phyloP scores from a whole-genome alignment of 2,329 filamentous ascomycete species.

The Colletotrichum kahawae region DNA sequence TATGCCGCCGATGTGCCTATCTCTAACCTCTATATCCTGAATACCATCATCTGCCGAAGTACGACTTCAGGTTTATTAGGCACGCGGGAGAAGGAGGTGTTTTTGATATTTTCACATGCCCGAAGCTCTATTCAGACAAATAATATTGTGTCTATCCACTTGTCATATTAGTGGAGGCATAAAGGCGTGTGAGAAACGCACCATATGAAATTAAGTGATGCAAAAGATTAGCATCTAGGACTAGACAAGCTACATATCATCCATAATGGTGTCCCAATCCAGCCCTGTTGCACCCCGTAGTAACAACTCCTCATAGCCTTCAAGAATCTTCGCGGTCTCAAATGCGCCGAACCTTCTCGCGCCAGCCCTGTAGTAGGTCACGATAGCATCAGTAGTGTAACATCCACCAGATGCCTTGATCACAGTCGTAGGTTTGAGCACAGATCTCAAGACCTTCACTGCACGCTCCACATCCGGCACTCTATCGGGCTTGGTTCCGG shows the following conservation, averaged over 20 bases:
- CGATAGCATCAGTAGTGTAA: not conserved
- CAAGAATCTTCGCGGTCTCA: not conserved
- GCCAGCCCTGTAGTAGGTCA: not conserved
- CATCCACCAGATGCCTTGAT: not conserved
- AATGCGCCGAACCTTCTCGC: not conserved
- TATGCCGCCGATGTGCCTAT: no score
- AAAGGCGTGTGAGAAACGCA: not conserved
- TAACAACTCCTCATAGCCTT: not conserved
- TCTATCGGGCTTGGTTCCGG: conserved; percentile 37
- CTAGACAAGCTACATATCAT: not conserved
- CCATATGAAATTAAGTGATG: no score
- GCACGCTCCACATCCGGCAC: not conserved
- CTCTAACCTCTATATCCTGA: no score
- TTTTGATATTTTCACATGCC: no score
- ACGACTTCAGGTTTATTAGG: no score
- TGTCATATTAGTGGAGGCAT: not conserved
- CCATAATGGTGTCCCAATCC: not conserved
- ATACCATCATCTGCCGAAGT: no score
- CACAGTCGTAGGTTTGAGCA: not conserved
- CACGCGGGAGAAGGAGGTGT: no score
- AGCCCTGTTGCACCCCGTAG: not conserved
- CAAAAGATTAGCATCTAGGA: not conserved
- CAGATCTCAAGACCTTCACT: not conserved
- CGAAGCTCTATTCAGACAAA: no score
- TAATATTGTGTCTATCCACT: no score